Conservation (phyloP, 331 rosid species). For the Rosa hybrid region DNA sequence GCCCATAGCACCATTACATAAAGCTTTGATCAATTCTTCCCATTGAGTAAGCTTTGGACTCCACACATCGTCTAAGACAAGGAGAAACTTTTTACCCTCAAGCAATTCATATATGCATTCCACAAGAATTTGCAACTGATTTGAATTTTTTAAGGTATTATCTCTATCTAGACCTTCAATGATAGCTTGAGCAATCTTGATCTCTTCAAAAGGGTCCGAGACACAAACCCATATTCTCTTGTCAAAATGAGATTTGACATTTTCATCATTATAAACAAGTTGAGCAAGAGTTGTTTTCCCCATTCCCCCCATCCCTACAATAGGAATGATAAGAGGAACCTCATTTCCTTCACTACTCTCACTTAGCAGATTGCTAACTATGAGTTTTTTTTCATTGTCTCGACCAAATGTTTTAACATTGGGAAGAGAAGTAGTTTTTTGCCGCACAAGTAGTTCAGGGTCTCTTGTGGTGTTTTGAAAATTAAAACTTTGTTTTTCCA, state of each 20-base stretch:
- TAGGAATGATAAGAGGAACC: conserved; percentile 6
- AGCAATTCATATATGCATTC: not conserved
- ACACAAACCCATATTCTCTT: conserved; percentile 4
- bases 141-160: not conserved
- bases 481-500: not conserved
- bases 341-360: not conserved
- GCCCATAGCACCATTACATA: not conserved
- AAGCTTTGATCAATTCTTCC: not conserved
- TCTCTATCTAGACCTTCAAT: not conserved
- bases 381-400: not conserved
- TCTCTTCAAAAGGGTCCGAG: not conserved
- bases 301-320: conserved; percentile 27
- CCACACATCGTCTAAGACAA: not conserved
- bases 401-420: conserved; percentile 7
- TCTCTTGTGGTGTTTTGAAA: not conserved
- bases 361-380: conserved; percentile 1
- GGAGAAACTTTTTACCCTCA: not conserved
- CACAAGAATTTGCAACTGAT: not conserved
- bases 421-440: not conserved
- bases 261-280: not conserved
- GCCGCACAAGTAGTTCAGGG: not conserved
- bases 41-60: not conserved
- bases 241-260: not conserved
- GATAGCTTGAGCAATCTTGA: not conserved
- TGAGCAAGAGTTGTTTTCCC: conserved; percentile 30